Evolutionary conservation across 192 early-diverging fungal species (phyloP).

Genomic region (Coemansia sp.): DNA sequence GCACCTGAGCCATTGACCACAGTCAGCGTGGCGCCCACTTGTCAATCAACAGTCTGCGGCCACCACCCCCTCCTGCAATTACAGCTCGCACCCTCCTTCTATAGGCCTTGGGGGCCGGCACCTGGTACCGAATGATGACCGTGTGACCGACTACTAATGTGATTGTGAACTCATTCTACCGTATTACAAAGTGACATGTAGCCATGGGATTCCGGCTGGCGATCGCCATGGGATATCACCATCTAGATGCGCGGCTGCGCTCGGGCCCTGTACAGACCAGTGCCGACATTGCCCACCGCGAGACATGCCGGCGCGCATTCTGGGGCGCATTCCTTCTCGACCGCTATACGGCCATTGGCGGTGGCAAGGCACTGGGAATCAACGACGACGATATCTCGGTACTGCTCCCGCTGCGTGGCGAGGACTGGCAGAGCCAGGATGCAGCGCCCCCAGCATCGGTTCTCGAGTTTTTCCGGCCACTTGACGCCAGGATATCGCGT

Average conservation of each 20-base stretch:
- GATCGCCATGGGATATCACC: slow-evolving; percentile 50
- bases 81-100: too few species aligned
- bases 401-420: slow-evolving; percentile 31
- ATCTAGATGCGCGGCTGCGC: slow-evolving; percentile 34
- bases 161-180: too few species aligned
- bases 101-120: too few species aligned
- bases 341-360: slow-evolving; percentile 45
- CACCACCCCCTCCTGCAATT: too few species aligned
- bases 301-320: slow-evolving; percentile 44
- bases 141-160: background rate
- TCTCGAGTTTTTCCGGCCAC: slow-evolving; percentile 44
- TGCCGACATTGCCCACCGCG: slow-evolving; percentile 30
- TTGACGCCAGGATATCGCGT: too few species aligned
- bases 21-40: slow-evolving; percentile 13
- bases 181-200: too few species aligned
- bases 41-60: slow-evolving; percentile 11
- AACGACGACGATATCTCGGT: slow-evolving; percentile 47
- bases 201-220: slow-evolving; percentile 50
- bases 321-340: slow-evolving; percentile 45
- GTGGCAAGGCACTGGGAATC: slow-evolving; percentile 47
- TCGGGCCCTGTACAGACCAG: slow-evolving; percentile 32
- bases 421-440: slow-evolving; percentile 27
- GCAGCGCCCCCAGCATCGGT: slow-evolving; percentile 25
- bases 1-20: slow-evolving; percentile 7
- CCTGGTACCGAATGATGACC: too few species aligned